Percentiles rank a stretch among this genome's conserved stretches.
Evolutionary conservation across 129 eudicot genomes (phyloP).

Genomic region (Helichrysum umbraculigerum): DNA sequence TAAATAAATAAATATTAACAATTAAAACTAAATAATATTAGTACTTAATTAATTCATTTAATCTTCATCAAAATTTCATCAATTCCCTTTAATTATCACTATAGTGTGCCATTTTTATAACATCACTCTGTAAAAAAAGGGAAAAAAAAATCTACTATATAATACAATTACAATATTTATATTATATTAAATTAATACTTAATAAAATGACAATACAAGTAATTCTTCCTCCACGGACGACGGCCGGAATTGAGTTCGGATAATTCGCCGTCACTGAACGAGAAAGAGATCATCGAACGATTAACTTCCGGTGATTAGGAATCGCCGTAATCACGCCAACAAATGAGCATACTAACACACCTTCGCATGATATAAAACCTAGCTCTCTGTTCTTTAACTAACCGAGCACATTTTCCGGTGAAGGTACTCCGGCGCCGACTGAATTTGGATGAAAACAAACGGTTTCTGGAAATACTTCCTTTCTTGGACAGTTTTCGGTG

Average conservation of each 20-base stretch:
- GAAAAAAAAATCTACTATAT: not conserved
- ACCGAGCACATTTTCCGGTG: slow-evolving; percentile 54
- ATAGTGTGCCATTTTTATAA: not conserved
- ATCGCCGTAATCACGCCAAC: slow-evolving; percentile 66
- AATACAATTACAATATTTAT: too few relatives aligned
- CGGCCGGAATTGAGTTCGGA: slow-evolving; percentile 8
- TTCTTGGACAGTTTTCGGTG: slow-evolving; percentile 54
- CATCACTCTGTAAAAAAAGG: not conserved
- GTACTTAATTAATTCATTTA: not conserved
- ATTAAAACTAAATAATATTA: not conserved
- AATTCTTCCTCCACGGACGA: slow-evolving; percentile 36
- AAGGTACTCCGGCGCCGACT: slow-evolving; percentile 48
- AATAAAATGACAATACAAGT: not conserved
- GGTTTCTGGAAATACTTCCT: slow-evolving; percentile 36
- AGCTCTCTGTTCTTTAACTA: slow-evolving; percentile 72
- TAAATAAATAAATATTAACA: not conserved
- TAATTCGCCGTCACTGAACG: slow-evolving; percentile 8
- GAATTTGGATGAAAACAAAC: slow-evolving; percentile 8
- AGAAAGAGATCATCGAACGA: not conserved
- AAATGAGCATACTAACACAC: slow-evolving; percentile 67
- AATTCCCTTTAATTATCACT: not conserved
- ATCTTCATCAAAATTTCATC: slow-evolving; percentile 11
- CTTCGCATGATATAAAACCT: slow-evolving; percentile 67
- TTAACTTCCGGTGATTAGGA: slow-evolving; percentile 20
- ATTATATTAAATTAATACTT: too few relatives aligned